phyloP scores from a whole-genome alignment of 2,329 filamentous ascomycete genomes.

The Xylaria sp. region DNA sequence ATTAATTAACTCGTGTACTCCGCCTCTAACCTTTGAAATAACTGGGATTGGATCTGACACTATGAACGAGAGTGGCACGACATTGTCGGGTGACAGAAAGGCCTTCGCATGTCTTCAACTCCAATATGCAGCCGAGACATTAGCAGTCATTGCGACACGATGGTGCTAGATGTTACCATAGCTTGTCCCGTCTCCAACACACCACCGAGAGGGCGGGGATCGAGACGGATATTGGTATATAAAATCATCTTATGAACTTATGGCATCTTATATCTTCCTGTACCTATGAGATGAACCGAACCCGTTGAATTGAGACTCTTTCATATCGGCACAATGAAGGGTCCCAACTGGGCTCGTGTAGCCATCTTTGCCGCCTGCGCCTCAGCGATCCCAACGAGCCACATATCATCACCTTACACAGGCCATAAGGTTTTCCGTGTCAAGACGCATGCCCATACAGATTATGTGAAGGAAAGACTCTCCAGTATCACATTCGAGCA shows the following conservation, averaged over 20 bases:
- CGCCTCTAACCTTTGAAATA: neutral
- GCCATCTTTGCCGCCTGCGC: slow-evolving; percentile 6
- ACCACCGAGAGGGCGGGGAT: neutral
- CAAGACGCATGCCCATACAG: slow-evolving; percentile 56
- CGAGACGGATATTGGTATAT: neutral
- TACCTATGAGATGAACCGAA: neutral
- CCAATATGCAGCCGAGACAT: slow-evolving; percentile 16
- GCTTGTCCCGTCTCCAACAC: slow-evolving; percentile 9
- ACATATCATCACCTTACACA: slow-evolving; percentile 52
- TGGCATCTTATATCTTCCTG: neutral
- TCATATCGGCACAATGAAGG: slow-evolving; percentile 20
- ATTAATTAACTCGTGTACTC: neutral
- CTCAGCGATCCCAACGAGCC: slow-evolving; percentile 12
- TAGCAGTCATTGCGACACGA: slow-evolving; percentile 32
- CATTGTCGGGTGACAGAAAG: neutral
- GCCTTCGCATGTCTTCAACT: neutral
- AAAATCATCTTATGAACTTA: neutral
- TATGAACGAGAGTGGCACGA: neutral
- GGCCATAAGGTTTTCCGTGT: slow-evolving; percentile 60
- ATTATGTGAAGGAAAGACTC: slow-evolving; percentile 51
- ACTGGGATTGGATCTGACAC: neutral
- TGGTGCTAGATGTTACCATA: slow-evolving; percentile 34
- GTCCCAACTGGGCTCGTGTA: neutral
- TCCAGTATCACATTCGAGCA: slow-evolving; percentile 40
- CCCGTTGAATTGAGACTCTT: too few relatives aligned